Evolutionary conservation across 2,329 filamentous ascomycete species (phyloP).

Genomic region (Monilinia aucupariae): DNA sequence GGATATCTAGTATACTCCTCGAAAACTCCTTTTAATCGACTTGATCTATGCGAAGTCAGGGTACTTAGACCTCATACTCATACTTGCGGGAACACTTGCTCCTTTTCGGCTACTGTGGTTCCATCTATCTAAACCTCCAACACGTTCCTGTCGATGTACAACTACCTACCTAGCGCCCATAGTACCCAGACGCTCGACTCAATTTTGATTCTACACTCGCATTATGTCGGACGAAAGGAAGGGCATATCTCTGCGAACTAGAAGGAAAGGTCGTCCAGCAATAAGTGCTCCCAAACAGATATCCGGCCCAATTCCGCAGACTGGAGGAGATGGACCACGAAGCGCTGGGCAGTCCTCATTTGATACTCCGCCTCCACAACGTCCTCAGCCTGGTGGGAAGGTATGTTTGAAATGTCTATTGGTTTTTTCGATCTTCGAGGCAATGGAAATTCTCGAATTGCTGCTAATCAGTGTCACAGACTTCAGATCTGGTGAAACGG

Average conservation of each 20-base stretch:
- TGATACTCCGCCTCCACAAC: slow-evolving; percentile 41
- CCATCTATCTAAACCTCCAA: slow-evolving; percentile 4
- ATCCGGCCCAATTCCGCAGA: slow-evolving; percentile 53
- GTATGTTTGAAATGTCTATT: slow-evolving; percentile 36
- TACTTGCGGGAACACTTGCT: not conserved
- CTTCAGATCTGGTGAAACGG: slow-evolving; percentile 82
- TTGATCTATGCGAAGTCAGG: no score
- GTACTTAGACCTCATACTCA: not conserved
- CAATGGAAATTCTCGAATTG: not conserved
- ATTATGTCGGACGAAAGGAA: slow-evolving; percentile 57
- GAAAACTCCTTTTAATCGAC: no score
- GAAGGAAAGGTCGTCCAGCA: slow-evolving; percentile 54
- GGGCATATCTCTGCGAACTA: slow-evolving; percentile 56
- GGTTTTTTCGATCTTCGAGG: not conserved
- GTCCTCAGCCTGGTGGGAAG: slow-evolving; percentile 53
- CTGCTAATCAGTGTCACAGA: slow-evolving; percentile 36
- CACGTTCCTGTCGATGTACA: not conserved
- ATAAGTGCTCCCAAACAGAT: slow-evolving; percentile 61
- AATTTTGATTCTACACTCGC: not conserved
- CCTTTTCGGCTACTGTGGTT: slow-evolving; percentile 6
- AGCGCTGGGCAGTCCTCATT: slow-evolving; percentile 34
- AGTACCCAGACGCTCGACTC: not conserved
- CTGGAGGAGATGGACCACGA: slow-evolving; percentile 40
- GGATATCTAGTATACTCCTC: no score
- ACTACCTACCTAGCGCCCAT: not conserved